These are phyloP conservation scores for Plasmopara muralis DNA, from an alignment of 352 stramenopile species.

Conservation along the genomic window DNA sequence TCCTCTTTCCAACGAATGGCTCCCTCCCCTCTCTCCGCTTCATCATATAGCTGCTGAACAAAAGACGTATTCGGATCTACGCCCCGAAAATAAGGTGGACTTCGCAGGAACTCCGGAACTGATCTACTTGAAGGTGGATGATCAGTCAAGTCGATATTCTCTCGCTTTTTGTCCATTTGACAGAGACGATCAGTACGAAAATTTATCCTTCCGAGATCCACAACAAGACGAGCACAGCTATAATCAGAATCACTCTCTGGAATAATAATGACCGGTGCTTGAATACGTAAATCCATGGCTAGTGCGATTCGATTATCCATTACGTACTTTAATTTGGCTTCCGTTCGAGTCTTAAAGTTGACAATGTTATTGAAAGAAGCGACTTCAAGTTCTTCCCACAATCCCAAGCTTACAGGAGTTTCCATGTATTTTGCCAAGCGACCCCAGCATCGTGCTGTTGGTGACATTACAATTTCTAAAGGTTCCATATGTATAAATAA, in stretches of 20 bases:
- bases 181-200: conserved; percentile 80
- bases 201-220: conserved; percentile 80
- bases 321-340: conserved; percentile 86
- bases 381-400: conserved; percentile 85
- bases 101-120: conserved; percentile 32
- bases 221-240: conserved; percentile 66
- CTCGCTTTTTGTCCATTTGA: conserved; percentile 56
- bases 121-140: conserved; percentile 24
- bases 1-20: conserved; percentile 87
- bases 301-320: conserved; percentile 82
- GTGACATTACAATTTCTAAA: conserved; percentile 81
- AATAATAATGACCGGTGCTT: conserved; percentile 81
- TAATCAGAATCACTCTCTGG: conserved; percentile 75
- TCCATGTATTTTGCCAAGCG: conserved; percentile 67
- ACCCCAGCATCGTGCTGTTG: conserved; percentile 77
- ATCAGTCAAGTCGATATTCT: conserved; percentile 28
- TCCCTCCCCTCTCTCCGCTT: conserved; percentile 75
- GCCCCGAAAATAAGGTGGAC: conserved; percentile 26
- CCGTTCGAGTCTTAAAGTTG: conserved; percentile 81
- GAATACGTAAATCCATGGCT: conserved; percentile 74
- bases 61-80: conserved; percentile 63
- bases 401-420: conserved; percentile 63
- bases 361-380: conserved; percentile 87
- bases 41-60: conserved; percentile 81
- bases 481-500: conserved; percentile 83